Conservation (phyloP, 805 yeast species). For the Ogataea methylovora region DNA sequence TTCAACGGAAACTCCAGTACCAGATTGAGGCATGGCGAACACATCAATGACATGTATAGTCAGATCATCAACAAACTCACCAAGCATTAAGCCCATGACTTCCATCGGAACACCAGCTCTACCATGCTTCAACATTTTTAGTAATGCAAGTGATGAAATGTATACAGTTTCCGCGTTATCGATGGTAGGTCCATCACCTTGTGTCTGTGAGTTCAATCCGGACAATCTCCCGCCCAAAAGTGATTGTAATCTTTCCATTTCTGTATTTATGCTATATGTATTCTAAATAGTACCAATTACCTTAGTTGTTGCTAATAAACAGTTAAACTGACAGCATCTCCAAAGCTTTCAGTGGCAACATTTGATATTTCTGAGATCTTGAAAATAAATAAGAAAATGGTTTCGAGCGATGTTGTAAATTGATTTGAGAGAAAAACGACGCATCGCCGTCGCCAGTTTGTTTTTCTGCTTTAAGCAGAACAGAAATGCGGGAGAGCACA, state of each 20-base stretch:
- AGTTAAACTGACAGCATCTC: no score
- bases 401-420: no score
- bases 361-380: no score
- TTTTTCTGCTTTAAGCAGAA: no score
- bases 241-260: constrained; percentile 26
- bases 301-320: no score
- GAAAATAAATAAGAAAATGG: no score
- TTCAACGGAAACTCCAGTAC: constrained; percentile 97
- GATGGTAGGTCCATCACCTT: constrained; percentile 67
- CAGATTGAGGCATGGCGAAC: constrained; percentile 97
- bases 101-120: constrained; percentile 81
- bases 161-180: constrained; percentile 96
- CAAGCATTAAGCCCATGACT: constrained; percentile 96
- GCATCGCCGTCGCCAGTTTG: no score
- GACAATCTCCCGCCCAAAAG: constrained; percentile 25
- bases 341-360: no score
- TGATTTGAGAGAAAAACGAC: no score
- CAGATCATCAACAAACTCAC: constrained; percentile 95
- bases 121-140: constrained; percentile 97
- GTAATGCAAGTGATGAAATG: constrained; percentile 87
- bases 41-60: constrained; percentile 97
- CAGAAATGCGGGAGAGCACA: no score
- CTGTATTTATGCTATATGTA: not conserved
- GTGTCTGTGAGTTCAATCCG: constrained; percentile 21
- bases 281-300: no score